Conservation (phyloP, 129 eudicot genomes). For the Cynara cardunculus region DNA sequence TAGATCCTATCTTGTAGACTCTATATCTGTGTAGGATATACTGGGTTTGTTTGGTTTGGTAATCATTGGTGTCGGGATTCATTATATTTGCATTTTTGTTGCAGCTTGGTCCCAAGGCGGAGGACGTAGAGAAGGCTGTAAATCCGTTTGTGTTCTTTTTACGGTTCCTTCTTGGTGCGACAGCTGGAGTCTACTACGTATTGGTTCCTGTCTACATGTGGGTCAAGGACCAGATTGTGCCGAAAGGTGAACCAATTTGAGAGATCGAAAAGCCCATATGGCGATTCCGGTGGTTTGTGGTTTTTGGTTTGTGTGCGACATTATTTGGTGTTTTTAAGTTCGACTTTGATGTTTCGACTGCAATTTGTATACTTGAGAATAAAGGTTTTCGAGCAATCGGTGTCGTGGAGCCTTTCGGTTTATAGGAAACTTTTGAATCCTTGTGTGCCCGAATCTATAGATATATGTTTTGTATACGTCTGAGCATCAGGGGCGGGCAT, state of each 20-base stretch:
- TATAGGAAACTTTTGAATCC: neutral
- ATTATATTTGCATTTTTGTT: conserved; percentile 12
- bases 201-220: conserved; percentile 95
- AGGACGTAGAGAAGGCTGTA: conserved; percentile 67
- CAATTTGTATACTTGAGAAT: neutral
- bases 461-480: no score
- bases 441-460: no score
- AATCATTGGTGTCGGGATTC: neutral
- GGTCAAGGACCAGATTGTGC: conserved; percentile 84
- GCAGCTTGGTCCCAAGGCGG: conserved; percentile 92
- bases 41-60: neutral
- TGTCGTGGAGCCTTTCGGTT: neutral
- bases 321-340: conserved; percentile 13
- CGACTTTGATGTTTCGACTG: neutral
- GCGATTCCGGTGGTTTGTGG: neutral
- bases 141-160: conserved; percentile 57
- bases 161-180: conserved; percentile 73
- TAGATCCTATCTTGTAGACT: neutral
- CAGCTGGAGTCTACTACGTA: conserved; percentile 71
- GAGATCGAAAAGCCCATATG: neutral
- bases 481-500: no score
- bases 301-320: conserved; percentile 6
- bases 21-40: neutral
- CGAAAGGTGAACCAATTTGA: conserved; percentile 78
- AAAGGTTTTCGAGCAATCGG: neutral